phyloP scores from a whole-genome alignment of 2,329 filamentous ascomycete species.

The Hypomyces rosellus region DNA sequence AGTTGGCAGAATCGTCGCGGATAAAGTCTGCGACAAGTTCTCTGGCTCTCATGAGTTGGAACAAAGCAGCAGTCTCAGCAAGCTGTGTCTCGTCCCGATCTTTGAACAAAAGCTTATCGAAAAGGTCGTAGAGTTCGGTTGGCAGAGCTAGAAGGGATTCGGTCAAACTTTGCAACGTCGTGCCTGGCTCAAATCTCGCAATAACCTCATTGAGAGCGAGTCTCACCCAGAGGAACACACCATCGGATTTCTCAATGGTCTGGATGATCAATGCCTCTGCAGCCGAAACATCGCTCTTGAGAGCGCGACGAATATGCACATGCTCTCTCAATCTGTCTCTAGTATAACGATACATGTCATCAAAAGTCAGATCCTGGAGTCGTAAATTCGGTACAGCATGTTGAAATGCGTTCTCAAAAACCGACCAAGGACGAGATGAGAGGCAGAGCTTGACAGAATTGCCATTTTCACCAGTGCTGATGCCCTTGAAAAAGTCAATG shows the following conservation, averaged over 20 bases:
- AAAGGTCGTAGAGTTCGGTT: conserved; percentile 22
- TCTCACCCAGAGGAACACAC: conserved; percentile 29
- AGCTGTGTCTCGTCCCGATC: conserved; percentile 17
- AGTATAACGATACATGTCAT: conserved; percentile 23
- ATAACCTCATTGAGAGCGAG: conserved; percentile 25
- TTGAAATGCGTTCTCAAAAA: conserved; percentile 21
- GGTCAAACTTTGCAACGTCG: conserved; percentile 6
- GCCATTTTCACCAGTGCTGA: conserved; percentile 13
- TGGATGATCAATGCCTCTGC: conserved; percentile 10
- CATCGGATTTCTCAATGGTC: conserved; percentile 21
- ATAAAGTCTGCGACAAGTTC: conserved; percentile 28
- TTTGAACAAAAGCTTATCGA: conserved; percentile 24
- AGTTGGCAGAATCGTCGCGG: conserved; percentile 24
- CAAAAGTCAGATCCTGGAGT: conserved; percentile 21
- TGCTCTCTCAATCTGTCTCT: conserved; percentile 16
- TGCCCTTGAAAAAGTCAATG: conserved; percentile 22
- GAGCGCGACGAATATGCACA: conserved; percentile 8
- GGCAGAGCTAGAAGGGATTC: conserved; percentile 16
- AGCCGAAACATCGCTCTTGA: conserved; percentile 8
- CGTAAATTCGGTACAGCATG: conserved; percentile 19
- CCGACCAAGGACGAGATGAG: conserved; percentile 26
- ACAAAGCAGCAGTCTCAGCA: conserved; percentile 20
- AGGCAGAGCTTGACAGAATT: conserved; percentile 25
- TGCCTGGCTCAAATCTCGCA: conserved; percentile 8
- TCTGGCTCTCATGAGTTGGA: conserved; percentile 25